phyloP scores from a whole-genome alignment of 768 basidiomycete species.

The Rubroboletus pulcherrimus region DNA sequence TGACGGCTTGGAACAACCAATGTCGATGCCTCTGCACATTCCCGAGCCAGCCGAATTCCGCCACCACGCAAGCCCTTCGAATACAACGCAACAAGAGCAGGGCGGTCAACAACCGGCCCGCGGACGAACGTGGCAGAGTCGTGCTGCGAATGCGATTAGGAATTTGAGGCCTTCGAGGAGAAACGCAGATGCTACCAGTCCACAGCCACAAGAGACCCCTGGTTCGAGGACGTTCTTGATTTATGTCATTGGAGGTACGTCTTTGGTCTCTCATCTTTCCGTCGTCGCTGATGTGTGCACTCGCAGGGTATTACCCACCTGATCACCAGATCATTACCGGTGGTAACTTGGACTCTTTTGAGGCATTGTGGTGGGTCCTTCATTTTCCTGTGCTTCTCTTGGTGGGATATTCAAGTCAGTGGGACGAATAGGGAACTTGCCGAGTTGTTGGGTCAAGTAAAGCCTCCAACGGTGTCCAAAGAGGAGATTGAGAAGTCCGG shows the following conservation, averaged over 20 bases:
- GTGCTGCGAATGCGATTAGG: constrained; percentile 60
- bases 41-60: constrained; percentile 24
- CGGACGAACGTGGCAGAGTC: constrained; percentile 52
- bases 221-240: constrained; percentile 72
- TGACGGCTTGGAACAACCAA: constrained; percentile 24
- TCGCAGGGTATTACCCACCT: constrained; percentile 83
- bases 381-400: neutral
- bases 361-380: constrained; percentile 62
- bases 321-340: constrained; percentile 88
- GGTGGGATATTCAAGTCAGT: neutral
- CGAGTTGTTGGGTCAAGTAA: constrained; percentile 77
- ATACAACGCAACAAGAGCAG: constrained; percentile 13
- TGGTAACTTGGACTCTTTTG: constrained; percentile 72
- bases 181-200: constrained; percentile 17
- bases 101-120: constrained; percentile 23
- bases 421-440: constrained; percentile 61
- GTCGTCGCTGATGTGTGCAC: constrained; percentile 3
- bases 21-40: constrained; percentile 26
- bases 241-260: constrained; percentile 80
- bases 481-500: constrained; percentile 86
- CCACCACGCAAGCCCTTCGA: constrained; percentile 13
- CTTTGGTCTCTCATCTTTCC: neutral
- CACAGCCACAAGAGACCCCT: constrained; percentile 22
- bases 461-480: constrained; percentile 76
- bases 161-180: constrained; percentile 44